Base-by-base conservation (phyloP, 495 filamentous ascomycete species). In the Tuber aestivum region DNA sequence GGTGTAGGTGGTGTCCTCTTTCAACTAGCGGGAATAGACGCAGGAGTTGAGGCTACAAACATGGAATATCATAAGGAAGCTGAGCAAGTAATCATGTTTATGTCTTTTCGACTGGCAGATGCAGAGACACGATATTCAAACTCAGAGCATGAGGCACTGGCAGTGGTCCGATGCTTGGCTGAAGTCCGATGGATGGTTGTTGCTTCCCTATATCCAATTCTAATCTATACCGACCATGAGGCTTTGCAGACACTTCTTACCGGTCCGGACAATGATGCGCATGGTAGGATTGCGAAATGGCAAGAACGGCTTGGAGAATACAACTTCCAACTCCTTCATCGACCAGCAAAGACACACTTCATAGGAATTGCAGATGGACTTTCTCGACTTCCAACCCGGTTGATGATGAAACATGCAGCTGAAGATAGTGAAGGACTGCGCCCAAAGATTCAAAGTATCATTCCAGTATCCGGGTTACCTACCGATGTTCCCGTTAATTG, bases 1-100 rank as follows among this genome's bases (percentile, higher is more conserved):
- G 74, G 6, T 0, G 0, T 72, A 18, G 74, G 69, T 3, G 74
- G 35, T 32, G 74, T 75, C 23, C 41, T 75, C 0, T 75, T 75
- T n/a, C n/a, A 75, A 38, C 12, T 75, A 0, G 69, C 21, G 0
- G 32, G 12, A 21, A 12, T 42, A 1, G 3, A 4, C 0, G 1
- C 69, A 0, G 45, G 20, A 5, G 8, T n/a, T 23, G 45, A 50
- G 45, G 45, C 45, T 7, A 23, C 45, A 0, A 50, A n/a, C 8
- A 3, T 21, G 1, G 20, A 7, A 27, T 5, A 35, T 0, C 69
- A 48, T 38, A 10, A 27, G 3, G 1, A 16, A 21, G 27, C n/a
- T 1, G 69, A 72, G n/a, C 6, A 42, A 3, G 44, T 75, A 8
- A 45, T 75, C 4, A 72, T 70, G 42, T 74, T 42, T 70, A 70